These are phyloP conservation scores for Endoconidiophora polonica DNA, from an alignment of 2,329 filamentous ascomycete species.

Conservation along the genomic window DNA sequence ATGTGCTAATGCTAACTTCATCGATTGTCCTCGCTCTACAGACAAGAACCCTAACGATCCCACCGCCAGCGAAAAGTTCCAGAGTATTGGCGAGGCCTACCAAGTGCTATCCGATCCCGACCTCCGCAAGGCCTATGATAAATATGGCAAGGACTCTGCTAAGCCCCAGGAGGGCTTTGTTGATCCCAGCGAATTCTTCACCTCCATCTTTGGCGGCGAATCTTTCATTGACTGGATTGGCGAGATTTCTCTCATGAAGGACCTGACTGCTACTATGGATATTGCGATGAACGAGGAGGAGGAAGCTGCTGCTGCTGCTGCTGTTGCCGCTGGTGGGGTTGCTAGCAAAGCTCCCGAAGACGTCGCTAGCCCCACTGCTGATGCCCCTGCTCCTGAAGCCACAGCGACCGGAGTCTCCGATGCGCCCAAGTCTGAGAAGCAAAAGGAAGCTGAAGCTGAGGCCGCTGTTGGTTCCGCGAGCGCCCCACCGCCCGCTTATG, in stretches of 20 bases:
- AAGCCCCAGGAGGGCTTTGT: slow-evolving; percentile 84
- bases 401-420: slow-evolving; percentile 26
- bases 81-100: slow-evolving; percentile 61
- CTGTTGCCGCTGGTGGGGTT: slow-evolving; percentile 30
- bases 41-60: slow-evolving; percentile 98
- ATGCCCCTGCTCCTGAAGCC: slow-evolving; percentile 18
- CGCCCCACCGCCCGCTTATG: slow-evolving; percentile 6
- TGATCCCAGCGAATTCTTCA: slow-evolving; percentile 95
- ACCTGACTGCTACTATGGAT: slow-evolving; percentile 95
- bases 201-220: slow-evolving; percentile 93
- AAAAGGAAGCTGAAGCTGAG: slow-evolving; percentile 21
- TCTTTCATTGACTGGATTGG: slow-evolving; percentile 94
- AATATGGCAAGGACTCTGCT: slow-evolving; percentile 88
- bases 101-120: slow-evolving; percentile 76
- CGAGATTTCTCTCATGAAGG: slow-evolving; percentile 97
- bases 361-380: slow-evolving; percentile 16
- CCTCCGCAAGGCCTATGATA: slow-evolving; percentile 84
- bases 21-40: slow-evolving; percentile 20
- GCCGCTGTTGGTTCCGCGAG: too few relatives aligned
- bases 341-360: slow-evolving; percentile 25
- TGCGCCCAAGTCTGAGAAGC: slow-evolving; percentile 7
- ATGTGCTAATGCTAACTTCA: slow-evolving; percentile 1
- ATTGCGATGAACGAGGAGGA: slow-evolving; percentile 76
- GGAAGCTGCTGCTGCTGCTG: slow-evolving; percentile 44
- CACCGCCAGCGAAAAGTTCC: slow-evolving; percentile 84